Evolutionary conservation across 139 green algal genomes (phyloP).

Genomic region (Desmodesmus armatus): DNA sequence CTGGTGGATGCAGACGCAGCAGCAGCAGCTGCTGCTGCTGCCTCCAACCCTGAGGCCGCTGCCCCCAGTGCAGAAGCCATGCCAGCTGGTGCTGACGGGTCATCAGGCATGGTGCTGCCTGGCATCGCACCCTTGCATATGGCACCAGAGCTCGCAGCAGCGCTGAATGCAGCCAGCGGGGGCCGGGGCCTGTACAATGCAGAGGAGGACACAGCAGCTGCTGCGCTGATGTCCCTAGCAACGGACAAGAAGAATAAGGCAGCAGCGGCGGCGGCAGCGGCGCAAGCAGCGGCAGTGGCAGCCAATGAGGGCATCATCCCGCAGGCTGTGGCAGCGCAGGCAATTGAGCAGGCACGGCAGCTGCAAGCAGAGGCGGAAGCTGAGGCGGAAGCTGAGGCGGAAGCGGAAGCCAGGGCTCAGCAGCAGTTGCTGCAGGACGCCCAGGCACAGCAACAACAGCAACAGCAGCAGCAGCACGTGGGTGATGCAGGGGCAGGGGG

Average conservation of each 20-base stretch:
- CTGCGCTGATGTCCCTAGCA: slow-evolving; percentile 40
- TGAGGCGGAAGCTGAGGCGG: slow-evolving; percentile 12
- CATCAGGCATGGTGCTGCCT: neutral
- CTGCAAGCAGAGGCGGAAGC: slow-evolving; percentile 31
- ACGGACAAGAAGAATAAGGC: slow-evolving; percentile 40
- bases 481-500: neutral
- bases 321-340: neutral
- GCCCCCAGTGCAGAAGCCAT: neutral
- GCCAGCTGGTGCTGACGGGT: neutral
- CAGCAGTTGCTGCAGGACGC: neutral
- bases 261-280: neutral
- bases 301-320: slow-evolving; percentile 5
- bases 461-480: neutral
- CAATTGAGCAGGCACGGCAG: slow-evolving; percentile 1
- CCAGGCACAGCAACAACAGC: neutral
- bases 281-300: neutral
- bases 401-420: slow-evolving; percentile 1
- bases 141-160: slow-evolving; percentile 22
- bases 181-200: neutral
- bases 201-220: slow-evolving; percentile 34
- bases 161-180: slow-evolving; percentile 6
- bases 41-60: neutral
- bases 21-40: slow-evolving; percentile 14
- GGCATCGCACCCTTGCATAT: slow-evolving; percentile 19
- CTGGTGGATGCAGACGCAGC: neutral